A percentile compares a stretch with the other conserved stretches of the same genome.
These are phyloP conservation scores for Amanita pallidorosea DNA, from an alignment of 768 basidiomycete genomes.

Conservation along the genomic window DNA sequence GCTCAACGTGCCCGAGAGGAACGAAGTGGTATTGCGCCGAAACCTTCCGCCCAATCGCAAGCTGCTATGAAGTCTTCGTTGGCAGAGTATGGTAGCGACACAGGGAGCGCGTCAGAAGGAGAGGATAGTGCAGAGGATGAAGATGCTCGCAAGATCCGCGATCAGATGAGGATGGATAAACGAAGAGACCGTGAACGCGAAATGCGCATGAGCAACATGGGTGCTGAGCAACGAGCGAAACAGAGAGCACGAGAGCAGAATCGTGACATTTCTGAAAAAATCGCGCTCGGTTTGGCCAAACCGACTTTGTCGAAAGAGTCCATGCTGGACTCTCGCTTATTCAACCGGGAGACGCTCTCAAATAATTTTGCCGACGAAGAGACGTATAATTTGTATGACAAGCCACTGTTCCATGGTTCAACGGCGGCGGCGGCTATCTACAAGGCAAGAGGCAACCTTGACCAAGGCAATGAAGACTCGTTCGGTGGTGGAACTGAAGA, in stretches of 20 bases:
- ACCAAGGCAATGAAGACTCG: slow-evolving; percentile 79
- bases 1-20: slow-evolving; percentile 96
- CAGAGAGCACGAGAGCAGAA: slow-evolving; percentile 93
- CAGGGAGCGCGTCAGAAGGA: slow-evolving; percentile 40
- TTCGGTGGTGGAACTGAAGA: slow-evolving; percentile 95
- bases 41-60: slow-evolving; percentile 56
- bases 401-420: slow-evolving; percentile 92
- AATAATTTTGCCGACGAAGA: slow-evolving; percentile 85
- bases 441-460: slow-evolving; percentile 83
- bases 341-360: slow-evolving; percentile 89
- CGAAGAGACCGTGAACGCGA: slow-evolving; percentile 90
- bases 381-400: slow-evolving; percentile 90
- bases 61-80: slow-evolving; percentile 67
- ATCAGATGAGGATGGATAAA: slow-evolving; percentile 87
- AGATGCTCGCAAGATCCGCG: slow-evolving; percentile 77
- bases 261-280: slow-evolving; percentile 98
- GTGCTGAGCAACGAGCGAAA: slow-evolving; percentile 91
- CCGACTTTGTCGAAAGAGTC: slow-evolving; percentile 94
- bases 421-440: slow-evolving; percentile 99
- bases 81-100: slow-evolving; percentile 82
- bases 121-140: slow-evolving; percentile 64
- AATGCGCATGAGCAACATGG: slow-evolving; percentile 99
- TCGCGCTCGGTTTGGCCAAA: slow-evolving; percentile 95
- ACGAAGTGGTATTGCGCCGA: slow-evolving; percentile 67
- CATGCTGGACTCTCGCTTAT: slow-evolving; percentile 93